A percentile compares a stretch with the other conserved stretches of the same genome.
phyloP scores from a whole-genome alignment of 192 early-diverging fungal species.

The Coemansia biformis region DNA sequence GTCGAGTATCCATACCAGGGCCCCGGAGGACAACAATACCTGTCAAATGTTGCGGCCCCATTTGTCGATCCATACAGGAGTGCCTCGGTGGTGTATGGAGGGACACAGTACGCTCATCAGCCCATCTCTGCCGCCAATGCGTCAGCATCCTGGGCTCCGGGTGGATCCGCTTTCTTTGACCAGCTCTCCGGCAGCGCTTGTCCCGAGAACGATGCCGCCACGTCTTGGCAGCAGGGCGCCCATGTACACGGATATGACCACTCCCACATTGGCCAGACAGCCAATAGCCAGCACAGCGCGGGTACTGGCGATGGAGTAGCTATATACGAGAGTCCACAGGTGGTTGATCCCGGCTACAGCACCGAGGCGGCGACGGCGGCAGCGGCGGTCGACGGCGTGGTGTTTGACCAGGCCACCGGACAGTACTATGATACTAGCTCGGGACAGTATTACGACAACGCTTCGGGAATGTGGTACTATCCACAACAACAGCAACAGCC shows the following conservation, averaged over 20 bases:
- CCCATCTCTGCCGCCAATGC: not conserved
- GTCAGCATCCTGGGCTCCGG: not conserved
- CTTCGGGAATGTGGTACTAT: conserved; percentile 40
- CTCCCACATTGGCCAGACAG: not conserved
- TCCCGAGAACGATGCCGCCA: not conserved
- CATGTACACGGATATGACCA: not conserved
- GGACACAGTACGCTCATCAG: conserved; percentile 14
- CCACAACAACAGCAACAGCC: conserved; percentile 11
- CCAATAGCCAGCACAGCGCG: not conserved
- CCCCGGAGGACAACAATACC: conserved; percentile 6
- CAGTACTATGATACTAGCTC: conserved; percentile 45
- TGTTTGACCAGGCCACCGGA: conserved; percentile 29
- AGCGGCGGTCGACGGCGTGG: conserved; percentile 10
- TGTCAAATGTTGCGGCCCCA: not conserved
- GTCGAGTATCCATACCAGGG: conserved; percentile 23
- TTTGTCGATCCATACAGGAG: conserved; percentile 28
- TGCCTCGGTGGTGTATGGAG: conserved; percentile 35
- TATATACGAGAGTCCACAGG: not conserved
- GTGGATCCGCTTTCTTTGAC: conserved; percentile 23
- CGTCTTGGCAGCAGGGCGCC: not conserved
- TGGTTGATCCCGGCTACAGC: not conserved
- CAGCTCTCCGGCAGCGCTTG: conserved; percentile 15
- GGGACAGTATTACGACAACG: conserved; percentile 45
- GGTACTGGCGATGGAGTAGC: too few relatives aligned
- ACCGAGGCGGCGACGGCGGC: not conserved